Percentiles rank a stretch among this genome's conserved stretches.
These are phyloP conservation scores for Salix brachista DNA, from an alignment of 345 rosid genomes.

Conservation along the genomic window DNA sequence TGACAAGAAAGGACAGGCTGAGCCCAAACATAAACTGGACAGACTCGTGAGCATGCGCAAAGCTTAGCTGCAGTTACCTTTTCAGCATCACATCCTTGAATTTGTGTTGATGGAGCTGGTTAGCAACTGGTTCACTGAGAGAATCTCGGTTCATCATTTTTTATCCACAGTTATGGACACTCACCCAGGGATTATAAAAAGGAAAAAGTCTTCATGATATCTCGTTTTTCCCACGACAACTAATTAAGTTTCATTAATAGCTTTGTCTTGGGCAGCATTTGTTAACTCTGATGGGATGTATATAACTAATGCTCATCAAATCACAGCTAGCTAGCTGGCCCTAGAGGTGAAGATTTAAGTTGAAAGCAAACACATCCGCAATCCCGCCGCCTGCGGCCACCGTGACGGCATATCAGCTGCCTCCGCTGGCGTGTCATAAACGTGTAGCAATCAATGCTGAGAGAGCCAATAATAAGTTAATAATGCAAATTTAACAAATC, in stretches of 20 bases:
- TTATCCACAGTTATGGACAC: too few species aligned
- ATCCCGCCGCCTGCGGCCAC: slow-evolving; percentile 17
- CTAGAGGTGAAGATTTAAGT: neutral
- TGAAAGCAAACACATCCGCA: neutral
- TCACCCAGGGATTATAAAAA: too few species aligned
- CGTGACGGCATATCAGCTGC: slow-evolving; percentile 17
- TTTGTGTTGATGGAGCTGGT: too few species aligned
- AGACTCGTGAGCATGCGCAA: neutral
- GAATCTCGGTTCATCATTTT: too few species aligned
- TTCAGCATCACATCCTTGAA: too few species aligned
- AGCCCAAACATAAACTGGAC: neutral
- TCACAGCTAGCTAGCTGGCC: neutral
- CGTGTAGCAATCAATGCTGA: slow-evolving; percentile 21
- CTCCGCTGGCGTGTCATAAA: slow-evolving; percentile 1
- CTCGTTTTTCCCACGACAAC: too few species aligned
- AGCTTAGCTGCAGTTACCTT: neutral
- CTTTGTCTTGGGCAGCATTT: too few species aligned
- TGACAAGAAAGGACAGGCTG: neutral
- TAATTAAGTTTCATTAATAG: too few species aligned
- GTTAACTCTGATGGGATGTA: too few species aligned
- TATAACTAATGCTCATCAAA: neutral
- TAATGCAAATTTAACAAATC: neutral
- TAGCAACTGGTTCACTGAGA: too few species aligned
- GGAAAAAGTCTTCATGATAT: too few species aligned
- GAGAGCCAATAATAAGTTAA: neutral